phyloP scores from a whole-genome alignment of 2,329 filamentous ascomycete species.

The Trichoderma breve region DNA sequence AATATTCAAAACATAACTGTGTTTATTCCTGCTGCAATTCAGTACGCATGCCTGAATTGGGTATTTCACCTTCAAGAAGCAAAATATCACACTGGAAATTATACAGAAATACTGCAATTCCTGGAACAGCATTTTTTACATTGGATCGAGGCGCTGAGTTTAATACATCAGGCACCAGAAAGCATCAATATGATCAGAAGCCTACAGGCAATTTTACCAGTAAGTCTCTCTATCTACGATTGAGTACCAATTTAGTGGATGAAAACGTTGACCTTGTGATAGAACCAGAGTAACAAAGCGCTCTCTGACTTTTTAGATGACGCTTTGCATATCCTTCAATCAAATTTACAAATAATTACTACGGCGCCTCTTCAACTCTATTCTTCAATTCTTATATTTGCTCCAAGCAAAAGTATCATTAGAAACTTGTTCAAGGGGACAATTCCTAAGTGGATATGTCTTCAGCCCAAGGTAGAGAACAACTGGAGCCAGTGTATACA shows the following conservation, averaged over 20 bases:
- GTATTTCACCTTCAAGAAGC: slow-evolving; percentile 31
- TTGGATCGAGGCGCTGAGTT: slow-evolving; percentile 41
- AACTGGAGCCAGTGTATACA: background rate
- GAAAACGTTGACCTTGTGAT: no score
- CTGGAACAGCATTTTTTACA: slow-evolving; percentile 40
- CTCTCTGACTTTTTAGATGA: background rate
- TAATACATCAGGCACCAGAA: slow-evolving; percentile 29
- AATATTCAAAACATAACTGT: no score
- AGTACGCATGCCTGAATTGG: slow-evolving; percentile 16
- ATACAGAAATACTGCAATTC: slow-evolving; percentile 34
- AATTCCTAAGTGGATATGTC: background rate
- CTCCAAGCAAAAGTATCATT: background rate
- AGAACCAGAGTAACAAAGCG: background rate
- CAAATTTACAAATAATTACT: background rate
- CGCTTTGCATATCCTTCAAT: background rate
- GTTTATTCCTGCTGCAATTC: background rate
- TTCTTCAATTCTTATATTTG: background rate
- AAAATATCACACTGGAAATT: slow-evolving; percentile 23
- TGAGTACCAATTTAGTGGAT: no score
- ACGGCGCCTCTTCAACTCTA: background rate
- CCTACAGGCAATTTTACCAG: background rate
- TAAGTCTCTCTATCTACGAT: background rate
- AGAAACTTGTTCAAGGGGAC: background rate
- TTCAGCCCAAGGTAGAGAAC: background rate
- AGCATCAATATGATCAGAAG: background rate